Evolutionary conservation across 768 basidiomycete species (phyloP), one percentile per base, ranked within the genome.

Genomic region (Russula sp.): DNA sequence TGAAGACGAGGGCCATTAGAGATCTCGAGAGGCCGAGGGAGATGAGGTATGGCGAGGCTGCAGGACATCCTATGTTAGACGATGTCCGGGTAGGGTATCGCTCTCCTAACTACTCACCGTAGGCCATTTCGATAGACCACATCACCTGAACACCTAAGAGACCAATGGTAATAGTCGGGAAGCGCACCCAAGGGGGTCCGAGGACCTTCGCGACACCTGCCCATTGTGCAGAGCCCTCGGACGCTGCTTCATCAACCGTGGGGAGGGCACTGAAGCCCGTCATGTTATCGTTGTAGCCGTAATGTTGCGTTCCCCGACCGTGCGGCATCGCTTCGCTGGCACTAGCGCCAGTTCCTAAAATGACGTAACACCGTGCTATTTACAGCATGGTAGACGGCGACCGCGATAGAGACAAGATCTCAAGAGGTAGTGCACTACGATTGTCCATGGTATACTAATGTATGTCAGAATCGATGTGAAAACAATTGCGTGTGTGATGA

Each of bases 61-160:
- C 22, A 48, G 26, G 1, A 56, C 13, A n/a, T 30, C 61, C 10
- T 30, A 22, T 13, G 54, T 65, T 32, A 61, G 16, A 50, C 40
- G 16, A 30, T 32, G 36, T 34, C 20, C 20, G 40, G 46, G 51
- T 26, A 0, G 10, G 20, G 30, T n/a, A 57, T 50, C 14, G 18
- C 8, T 49, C 24, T 36, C 36, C 36, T 36, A 13, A 36, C 36
- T 13, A 56, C 70, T 40, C 60, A 76, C 90, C 92, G 66, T 96
- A 94, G 0, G 91, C 88, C 92, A 97, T 94, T 72, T 97, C 94
- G 14, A 96, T 88, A 1, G 89, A 89, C 95, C 95, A 97, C 53
- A 96, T 84, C 65, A 93, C 84, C 73, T 92, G 90, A 0, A 95
- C 86, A 7, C 94, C 94, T 3, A 93, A 75, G 57, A 95, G 76